These are phyloP conservation scores for Polychaeton citri DNA, from an alignment of 2,329 filamentous ascomycete species.

Conservation along the genomic window DNA sequence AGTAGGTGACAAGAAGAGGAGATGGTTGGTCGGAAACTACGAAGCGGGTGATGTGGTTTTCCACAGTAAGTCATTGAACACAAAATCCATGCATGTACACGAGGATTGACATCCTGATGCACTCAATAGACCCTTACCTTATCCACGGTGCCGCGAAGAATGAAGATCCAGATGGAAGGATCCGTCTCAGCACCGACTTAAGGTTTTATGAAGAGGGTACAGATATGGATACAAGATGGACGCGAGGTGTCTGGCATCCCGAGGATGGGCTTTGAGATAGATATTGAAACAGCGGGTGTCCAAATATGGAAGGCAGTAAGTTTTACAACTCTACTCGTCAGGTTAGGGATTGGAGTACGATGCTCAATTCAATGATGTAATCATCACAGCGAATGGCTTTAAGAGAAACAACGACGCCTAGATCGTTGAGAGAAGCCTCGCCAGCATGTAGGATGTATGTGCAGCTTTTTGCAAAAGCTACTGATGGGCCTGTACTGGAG, in stretches of 20 bases:
- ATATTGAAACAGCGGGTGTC: no score
- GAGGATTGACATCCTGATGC: neutral
- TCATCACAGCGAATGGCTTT: no score
- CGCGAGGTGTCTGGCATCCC: conserved; percentile 22
- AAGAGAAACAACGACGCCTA: no score
- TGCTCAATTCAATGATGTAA: no score
- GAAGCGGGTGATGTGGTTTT: conserved; percentile 41
- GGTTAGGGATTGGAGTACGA: no score
- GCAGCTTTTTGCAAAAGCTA: no score
- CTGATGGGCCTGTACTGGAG: no score
- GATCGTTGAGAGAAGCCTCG: no score
- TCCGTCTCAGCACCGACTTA: conserved; percentile 30
- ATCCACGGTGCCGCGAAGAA: conserved; percentile 30
- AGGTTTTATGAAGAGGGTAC: conserved; percentile 27
- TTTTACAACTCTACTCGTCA: no score
- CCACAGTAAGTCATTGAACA: conserved; percentile 18
- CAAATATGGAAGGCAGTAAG: no score
- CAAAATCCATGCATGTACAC: neutral
- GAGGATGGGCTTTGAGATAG: conserved; percentile 19
- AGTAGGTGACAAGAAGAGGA: conserved; percentile 6
- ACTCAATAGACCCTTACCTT: conserved; percentile 21
- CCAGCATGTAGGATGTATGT: no score
- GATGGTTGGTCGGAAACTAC: conserved; percentile 40
- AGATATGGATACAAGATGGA: conserved; percentile 23
- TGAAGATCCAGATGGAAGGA: conserved; percentile 25